Conservation (phyloP, 2,329 filamentous ascomycete genomes). For the Parascedosporium putredinis region DNA sequence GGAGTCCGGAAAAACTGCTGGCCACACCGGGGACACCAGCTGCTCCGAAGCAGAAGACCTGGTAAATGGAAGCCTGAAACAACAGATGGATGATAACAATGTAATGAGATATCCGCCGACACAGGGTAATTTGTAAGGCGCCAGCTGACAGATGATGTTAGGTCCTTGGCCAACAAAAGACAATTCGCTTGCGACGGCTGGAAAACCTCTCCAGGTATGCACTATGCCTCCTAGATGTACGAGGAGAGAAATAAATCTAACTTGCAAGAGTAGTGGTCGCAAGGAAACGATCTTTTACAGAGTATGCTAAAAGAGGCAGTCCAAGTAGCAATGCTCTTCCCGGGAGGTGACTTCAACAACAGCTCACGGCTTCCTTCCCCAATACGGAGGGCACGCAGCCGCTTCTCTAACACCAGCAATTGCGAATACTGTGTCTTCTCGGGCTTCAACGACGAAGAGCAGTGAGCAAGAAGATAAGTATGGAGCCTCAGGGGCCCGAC, state of each 20-base stretch:
- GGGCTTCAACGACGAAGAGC: conserved; percentile 18
- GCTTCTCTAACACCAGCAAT: conserved; percentile 37
- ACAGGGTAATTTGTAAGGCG: background rate
- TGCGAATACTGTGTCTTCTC: conserved; percentile 25
- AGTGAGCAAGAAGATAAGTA: conserved; percentile 15
- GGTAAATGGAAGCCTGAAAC: background rate
- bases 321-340: conserved; percentile 34
- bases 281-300: conserved; percentile 37
- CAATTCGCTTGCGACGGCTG: background rate
- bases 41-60: conserved; percentile 5
- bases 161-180: conserved; percentile 3
- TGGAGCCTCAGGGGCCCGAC: conserved; percentile 12
- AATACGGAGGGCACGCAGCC: conserved; percentile 41
- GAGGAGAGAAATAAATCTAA: background rate
- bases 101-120: background rate
- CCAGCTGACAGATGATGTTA: background rate
- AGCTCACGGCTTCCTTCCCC: conserved; percentile 42
- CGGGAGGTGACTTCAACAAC: conserved; percentile 42
- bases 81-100: background rate
- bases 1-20: conserved; percentile 8
- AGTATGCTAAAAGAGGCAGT: conserved; percentile 40
- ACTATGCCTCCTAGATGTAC: background rate
- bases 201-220: conserved; percentile 6
- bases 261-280: conserved; percentile 19
- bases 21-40: conserved; percentile 8